Evolutionary conservation across 768 basidiomycete species (phyloP), one percentile per base, ranked within the genome.

Genomic region (Crassisporium funariophilum): DNA sequence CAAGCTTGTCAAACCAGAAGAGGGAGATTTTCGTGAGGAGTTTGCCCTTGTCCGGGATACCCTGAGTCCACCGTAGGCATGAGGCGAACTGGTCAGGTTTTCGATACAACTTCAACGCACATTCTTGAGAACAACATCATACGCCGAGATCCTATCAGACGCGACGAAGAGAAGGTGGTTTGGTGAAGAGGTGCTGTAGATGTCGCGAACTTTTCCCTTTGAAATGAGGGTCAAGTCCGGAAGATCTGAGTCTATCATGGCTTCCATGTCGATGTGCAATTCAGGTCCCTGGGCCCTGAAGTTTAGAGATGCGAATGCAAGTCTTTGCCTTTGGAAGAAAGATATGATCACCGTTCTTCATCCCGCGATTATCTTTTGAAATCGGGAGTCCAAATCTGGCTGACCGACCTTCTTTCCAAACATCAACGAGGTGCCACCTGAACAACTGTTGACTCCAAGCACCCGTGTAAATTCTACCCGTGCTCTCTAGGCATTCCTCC

Each of bases 141-240:
- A 98, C 0, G 95, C 95, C 15, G 91, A 95, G 63, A 98, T 95
- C 52, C 97, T 79, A 70, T 99, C 97, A 8, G 90, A 86, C 9
- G 95, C 95, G 47, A 98, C 86, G 63, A 98, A 98, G 33, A 99
- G 78, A 15, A 99, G 78, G 54, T 82, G 78, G 42, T 83, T 77
- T 16, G 79, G 75, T 5, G 82, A 83, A 4, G 86, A 83, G 10
- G 82, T 85, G 23, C 79, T 59, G 69, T 99, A 98, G 61, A 99
- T 86, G 67, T 98, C 95, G 46, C 97, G 83, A 16, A 99, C 97
- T 78, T 99, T 99, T 47, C 97, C 97, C 63, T 78, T 83, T 1
- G 92, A 93, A 23, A 98, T 48, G 2, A 98, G 71, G 19, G 71
- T 78, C 41, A 97, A 75, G 19, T 63, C 73, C 15, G 81, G 79